These are phyloP conservation scores for Ascochyta koolunga DNA, from an alignment of 2,329 filamentous ascomycete species.

Conservation along the genomic window DNA sequence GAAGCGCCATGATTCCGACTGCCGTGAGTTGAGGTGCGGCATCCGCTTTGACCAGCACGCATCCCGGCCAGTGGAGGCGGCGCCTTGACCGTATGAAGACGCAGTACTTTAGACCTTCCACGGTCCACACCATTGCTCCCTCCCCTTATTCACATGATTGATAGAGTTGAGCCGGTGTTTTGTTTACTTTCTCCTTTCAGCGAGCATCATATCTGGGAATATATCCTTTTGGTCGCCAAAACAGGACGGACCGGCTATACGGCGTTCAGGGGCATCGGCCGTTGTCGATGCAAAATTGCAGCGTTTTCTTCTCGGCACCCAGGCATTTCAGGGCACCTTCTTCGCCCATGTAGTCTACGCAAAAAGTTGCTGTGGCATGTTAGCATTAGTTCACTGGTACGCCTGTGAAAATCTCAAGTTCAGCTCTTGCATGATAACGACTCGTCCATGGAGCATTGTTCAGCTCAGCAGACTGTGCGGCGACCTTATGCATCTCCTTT, in stretches of 20 bases:
- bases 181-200: slow-evolving; percentile 23
- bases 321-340: slow-evolving; percentile 23
- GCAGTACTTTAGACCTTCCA: slow-evolving; percentile 47
- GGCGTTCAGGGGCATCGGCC: slow-evolving; percentile 36
- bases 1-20: slow-evolving; percentile 35
- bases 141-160: slow-evolving; percentile 22
- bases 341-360: slow-evolving; percentile 45
- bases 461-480: not conserved
- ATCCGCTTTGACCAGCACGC: slow-evolving; percentile 30
- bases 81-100: slow-evolving; percentile 31
- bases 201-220: slow-evolving; percentile 32
- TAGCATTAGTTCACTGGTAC: slow-evolving; percentile 14
- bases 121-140: slow-evolving; percentile 32
- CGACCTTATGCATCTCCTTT: not conserved
- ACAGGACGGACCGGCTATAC: slow-evolving; percentile 40
- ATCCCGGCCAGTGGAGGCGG: slow-evolving; percentile 28
- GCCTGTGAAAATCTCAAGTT: slow-evolving; percentile 1
- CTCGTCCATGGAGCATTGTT: not conserved
- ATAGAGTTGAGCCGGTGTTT: slow-evolving; percentile 26
- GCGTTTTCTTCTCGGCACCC: slow-evolving; percentile 29
- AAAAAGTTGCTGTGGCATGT: slow-evolving; percentile 36
- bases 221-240: slow-evolving; percentile 39
- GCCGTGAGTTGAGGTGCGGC: slow-evolving; percentile 36
- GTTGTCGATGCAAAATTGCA: slow-evolving; percentile 37
- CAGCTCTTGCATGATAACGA: not conserved